Conservation (phyloP, 2,329 filamentous ascomycete species). For the Tolypocladium pustulatum region DNA sequence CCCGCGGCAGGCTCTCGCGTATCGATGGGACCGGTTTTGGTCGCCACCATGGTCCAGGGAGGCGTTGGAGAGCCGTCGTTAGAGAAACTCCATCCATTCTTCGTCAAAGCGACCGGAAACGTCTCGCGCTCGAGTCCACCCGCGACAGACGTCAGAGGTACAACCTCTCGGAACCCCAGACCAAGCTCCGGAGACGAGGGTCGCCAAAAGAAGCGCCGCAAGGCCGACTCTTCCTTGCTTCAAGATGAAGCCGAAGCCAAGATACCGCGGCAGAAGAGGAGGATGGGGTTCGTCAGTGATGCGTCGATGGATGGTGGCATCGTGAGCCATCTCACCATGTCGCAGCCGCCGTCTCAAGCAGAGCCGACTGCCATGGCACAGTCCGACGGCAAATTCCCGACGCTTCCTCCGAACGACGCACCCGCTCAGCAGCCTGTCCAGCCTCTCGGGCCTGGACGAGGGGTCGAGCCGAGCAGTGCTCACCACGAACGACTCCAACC, state of each 20-base stretch:
- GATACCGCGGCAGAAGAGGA: conserved; percentile 14
- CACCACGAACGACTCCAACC: conserved; percentile 1
- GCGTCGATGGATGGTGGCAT: conserved; percentile 5
- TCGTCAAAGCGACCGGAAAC: conserved; percentile 20
- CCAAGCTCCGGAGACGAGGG: conserved; percentile 17
- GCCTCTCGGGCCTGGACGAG: background rate
- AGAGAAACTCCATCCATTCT: conserved; percentile 47
- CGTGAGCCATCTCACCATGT: conserved; percentile 6
- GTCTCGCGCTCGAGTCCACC: conserved; percentile 1
- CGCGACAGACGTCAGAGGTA: background rate
- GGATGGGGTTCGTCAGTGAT: conserved; percentile 6
- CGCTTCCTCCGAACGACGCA: conserved; percentile 8
- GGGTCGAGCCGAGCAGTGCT: background rate
- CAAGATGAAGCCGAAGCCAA: conserved; percentile 14
- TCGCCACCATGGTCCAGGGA: conserved; percentile 34
- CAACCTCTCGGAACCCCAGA: conserved; percentile 1
- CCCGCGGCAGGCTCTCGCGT: conserved; percentile 4
- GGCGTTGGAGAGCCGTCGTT: conserved; percentile 20
- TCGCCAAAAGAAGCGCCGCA: conserved; percentile 31
- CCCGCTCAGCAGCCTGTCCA: background rate
- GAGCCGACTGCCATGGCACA: background rate
- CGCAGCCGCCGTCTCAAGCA: background rate
- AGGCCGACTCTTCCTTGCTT: conserved; percentile 19
- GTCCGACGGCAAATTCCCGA: conserved; percentile 1
- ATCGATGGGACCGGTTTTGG: conserved; percentile 32